Evolutionary conservation across 352 stramenopile genomes (phyloP).

Genomic region (Pythium apleroticum): DNA sequence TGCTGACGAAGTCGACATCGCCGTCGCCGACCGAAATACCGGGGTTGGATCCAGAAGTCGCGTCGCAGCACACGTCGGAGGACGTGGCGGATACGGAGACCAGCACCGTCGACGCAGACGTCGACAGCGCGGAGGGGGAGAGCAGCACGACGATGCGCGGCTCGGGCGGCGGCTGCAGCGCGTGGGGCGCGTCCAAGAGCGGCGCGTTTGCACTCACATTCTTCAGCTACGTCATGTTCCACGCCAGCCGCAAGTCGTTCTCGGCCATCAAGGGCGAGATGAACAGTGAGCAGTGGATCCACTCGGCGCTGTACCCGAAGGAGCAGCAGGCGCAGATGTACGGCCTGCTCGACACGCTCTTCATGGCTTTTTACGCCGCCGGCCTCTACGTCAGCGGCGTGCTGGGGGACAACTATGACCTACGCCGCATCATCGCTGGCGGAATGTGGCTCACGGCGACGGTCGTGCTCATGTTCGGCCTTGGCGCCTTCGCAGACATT

Average conservation of each 20-base stretch:
- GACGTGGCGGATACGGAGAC: background rate
- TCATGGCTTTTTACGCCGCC: constrained; percentile 75
- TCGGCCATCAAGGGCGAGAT: constrained; percentile 84
- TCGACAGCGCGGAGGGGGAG: background rate
- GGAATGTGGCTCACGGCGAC: constrained; percentile 70
- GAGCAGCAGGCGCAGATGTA: constrained; percentile 81
- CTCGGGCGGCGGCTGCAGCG: background rate
- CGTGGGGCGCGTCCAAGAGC: constrained; percentile 46
- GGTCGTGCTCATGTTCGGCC: constrained; percentile 61
- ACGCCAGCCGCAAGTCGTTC: constrained; percentile 78
- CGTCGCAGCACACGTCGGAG: background rate
- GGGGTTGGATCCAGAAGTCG: background rate
- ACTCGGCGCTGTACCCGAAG: constrained; percentile 50
- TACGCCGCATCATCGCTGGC: constrained; percentile 63
- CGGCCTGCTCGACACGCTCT: constrained; percentile 77
- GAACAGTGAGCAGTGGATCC: constrained; percentile 76
- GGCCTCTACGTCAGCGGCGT: constrained; percentile 76
- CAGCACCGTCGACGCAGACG: background rate
- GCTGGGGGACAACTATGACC: constrained; percentile 66
- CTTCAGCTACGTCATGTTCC: constrained; percentile 80
- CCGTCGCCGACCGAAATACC: background rate
- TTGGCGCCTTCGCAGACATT: constrained; percentile 56
- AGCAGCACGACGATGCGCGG: background rate
- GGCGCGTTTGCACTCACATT: constrained; percentile 75
- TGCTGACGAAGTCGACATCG: background rate